Evolutionary conservation across 2,329 filamentous ascomycete genomes (phyloP).

Genomic region (Emergomyces africanus): DNA sequence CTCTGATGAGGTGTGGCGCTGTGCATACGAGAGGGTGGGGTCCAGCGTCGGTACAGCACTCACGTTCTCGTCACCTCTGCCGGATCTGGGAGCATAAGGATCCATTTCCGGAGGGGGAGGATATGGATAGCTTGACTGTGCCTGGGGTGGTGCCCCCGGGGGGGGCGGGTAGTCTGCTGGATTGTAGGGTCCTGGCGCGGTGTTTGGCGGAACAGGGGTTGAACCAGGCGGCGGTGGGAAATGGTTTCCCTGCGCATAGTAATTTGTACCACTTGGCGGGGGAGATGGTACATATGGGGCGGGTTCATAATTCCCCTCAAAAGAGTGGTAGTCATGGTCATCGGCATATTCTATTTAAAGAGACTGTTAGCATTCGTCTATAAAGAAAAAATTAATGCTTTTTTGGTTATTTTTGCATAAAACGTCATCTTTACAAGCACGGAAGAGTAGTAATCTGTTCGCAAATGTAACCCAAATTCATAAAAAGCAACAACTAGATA

Average conservation of each 20-base stretch:
- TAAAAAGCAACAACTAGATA: background rate
- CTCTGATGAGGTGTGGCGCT: slow-evolving; percentile 24
- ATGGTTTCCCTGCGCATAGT: slow-evolving; percentile 25
- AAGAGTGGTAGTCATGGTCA: slow-evolving; percentile 20
- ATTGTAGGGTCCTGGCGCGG: slow-evolving; percentile 18
- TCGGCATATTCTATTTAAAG: slow-evolving; percentile 17
- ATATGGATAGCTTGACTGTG: slow-evolving; percentile 26
- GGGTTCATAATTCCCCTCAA: slow-evolving; percentile 30
- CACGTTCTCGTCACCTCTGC: slow-evolving; percentile 39
- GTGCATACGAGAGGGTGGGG: slow-evolving; percentile 22
- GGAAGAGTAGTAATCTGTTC: background rate
- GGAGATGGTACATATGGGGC: slow-evolving; percentile 27
- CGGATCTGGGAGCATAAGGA: slow-evolving; percentile 26
- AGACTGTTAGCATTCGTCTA: background rate
- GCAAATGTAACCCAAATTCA: background rate
- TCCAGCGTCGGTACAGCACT: slow-evolving; percentile 26
- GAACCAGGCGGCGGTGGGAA: slow-evolving; percentile 33
- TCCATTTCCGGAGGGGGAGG: slow-evolving; percentile 24
- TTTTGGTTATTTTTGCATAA: background rate
- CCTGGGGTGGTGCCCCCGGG: slow-evolving; percentile 24
- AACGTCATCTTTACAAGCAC: background rate
- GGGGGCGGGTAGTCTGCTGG: slow-evolving; percentile 32
- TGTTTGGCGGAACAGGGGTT: slow-evolving; percentile 12
- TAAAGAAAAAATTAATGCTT: too few relatives aligned
- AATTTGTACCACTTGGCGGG: slow-evolving; percentile 15